Conservation (phyloP, 176 grass and related monocot species). For the Aegilops speltoides region DNA sequence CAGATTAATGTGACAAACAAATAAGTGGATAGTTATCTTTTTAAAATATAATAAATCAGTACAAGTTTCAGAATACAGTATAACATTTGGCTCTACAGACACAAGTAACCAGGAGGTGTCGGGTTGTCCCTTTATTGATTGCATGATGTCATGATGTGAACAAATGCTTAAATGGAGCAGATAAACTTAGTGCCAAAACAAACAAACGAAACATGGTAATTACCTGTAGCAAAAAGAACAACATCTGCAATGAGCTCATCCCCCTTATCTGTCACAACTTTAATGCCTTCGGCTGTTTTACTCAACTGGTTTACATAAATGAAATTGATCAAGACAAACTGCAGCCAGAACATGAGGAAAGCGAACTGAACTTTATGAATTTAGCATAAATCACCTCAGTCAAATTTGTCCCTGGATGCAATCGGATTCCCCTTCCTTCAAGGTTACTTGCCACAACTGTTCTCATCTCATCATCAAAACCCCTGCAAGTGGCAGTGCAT, state of each 20-base stretch:
- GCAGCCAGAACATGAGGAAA: neutral
- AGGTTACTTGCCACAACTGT: conserved; percentile 84
- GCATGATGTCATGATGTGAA: neutral
- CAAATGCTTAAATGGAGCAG: neutral
- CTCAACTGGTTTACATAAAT: conserved; percentile 64
- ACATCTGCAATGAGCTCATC: conserved; percentile 84
- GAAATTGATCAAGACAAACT: conserved; percentile 4
- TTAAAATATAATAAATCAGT: neutral
- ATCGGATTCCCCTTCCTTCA: conserved; percentile 78
- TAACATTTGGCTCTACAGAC: neutral
- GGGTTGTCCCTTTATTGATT: neutral
- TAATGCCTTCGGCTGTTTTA: conserved; percentile 77
- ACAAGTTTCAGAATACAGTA: neutral
- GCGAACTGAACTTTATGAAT: neutral
- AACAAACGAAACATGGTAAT: neutral
- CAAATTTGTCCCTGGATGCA: conserved; percentile 72
- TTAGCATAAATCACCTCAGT: conserved; percentile 53
- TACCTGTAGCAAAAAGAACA: conserved; percentile 99
- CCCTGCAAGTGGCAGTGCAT: conserved; percentile 46
- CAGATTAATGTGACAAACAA: neutral
- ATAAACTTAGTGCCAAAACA: neutral
- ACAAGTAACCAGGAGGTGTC: neutral
- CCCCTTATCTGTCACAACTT: conserved; percentile 80
- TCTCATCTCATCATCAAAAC: conserved; percentile 98
- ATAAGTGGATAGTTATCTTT: neutral